A percentile compares a stretch with the other conserved stretches of the same genome.
phyloP scores from a whole-genome alignment of 1,284 basidiomycete genomes.

The Sanghuangporus weigelae region DNA sequence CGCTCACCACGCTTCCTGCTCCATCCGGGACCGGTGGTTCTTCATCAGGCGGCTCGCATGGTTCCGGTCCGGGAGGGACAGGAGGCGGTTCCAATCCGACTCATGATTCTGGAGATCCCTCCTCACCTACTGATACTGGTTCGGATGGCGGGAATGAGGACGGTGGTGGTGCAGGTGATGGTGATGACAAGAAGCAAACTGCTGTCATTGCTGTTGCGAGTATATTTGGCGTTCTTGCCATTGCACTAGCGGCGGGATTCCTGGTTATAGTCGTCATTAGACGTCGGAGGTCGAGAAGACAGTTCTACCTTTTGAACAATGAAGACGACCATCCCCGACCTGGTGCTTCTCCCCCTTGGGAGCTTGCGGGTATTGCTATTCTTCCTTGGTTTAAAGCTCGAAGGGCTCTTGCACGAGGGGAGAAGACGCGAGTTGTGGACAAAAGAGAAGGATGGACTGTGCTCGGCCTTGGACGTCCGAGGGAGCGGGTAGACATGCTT shows the following conservation, averaged over 20 bases:
- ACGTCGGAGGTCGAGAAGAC: slow-evolving; percentile 22
- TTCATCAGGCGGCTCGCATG: slow-evolving; percentile 15
- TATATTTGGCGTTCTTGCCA: slow-evolving; percentile 34
- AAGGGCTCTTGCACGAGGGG: background rate
- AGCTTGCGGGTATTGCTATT: background rate
- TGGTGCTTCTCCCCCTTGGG: background rate
- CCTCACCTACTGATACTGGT: background rate
- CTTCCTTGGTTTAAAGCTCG: slow-evolving; percentile 11
- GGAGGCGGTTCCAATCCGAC: background rate
- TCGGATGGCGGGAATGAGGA: background rate
- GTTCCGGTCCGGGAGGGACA: slow-evolving; percentile 11
- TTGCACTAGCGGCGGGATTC: slow-evolving; percentile 19
- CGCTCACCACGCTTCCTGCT: slow-evolving; percentile 20
- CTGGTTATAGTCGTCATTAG: slow-evolving; percentile 20
- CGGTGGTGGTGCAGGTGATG: background rate
- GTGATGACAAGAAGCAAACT: slow-evolving; percentile 21
- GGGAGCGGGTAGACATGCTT: slow-evolving; percentile 60
- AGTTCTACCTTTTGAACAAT: slow-evolving; percentile 20
- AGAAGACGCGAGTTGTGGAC: slow-evolving; percentile 11
- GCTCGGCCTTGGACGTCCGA: slow-evolving; percentile 5
- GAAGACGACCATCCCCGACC: slow-evolving; percentile 2
- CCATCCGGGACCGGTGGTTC: slow-evolving; percentile 7
- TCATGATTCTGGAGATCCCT: background rate
- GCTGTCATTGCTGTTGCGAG: slow-evolving; percentile 53
- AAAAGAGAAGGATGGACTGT: slow-evolving; percentile 9